Base-by-base conservation (phyloP, 1,139 yeast species). In the Magnusiomyces suaveolens region DNA sequence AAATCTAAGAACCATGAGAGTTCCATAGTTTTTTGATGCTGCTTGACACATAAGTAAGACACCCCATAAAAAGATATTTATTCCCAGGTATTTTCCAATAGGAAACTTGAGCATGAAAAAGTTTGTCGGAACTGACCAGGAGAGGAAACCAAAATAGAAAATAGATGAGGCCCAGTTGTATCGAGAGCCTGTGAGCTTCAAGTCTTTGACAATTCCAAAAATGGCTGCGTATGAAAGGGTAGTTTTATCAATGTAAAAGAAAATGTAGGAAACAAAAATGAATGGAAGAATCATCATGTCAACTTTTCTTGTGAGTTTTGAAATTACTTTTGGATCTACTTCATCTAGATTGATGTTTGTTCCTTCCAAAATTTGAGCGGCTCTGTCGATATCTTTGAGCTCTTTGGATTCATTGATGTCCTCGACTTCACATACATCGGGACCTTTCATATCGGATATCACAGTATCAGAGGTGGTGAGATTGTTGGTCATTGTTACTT, bases 241-340 rank as follows among this genome's bases (percentile, higher is more conserved):
- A 18, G 77, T 69, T 62, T 83, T 83, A 66, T 83, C 89, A 79
- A 83, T 76, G 58, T 78, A 80, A 63, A 81, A 87, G 53, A 77
- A 71, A 23, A 80, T 75, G 63, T 81, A 81, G 39, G 81, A 66
- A 16, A 77, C 60, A 62, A 82, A 75, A 70, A 82, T 72, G 48
- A 81, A 58, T 0, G 88, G 87, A 60, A 82, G 66, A 59, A 83
- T 64, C 57, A 66, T 73, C 26, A 72, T 48, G 64, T 82, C 87
- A 46, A 80, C 81, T 59, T 78, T 65, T 18, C 77, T 66, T 10
- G 77, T 59, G 52, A 60, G 67, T 60, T 65, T 68, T 32, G 70
- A 43, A 20, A 52, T 48, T 46, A 46, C 53, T 47, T n/a, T 50
- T 44, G 44, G 57, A 52, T 53, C 57, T 10, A 50, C 57, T 38